Percentiles rank a stretch among this genome's conserved stretches.
Conservation (phyloP, 2,329 filamentous ascomycete genomes). For the Emmonsiellopsis sp. region DNA sequence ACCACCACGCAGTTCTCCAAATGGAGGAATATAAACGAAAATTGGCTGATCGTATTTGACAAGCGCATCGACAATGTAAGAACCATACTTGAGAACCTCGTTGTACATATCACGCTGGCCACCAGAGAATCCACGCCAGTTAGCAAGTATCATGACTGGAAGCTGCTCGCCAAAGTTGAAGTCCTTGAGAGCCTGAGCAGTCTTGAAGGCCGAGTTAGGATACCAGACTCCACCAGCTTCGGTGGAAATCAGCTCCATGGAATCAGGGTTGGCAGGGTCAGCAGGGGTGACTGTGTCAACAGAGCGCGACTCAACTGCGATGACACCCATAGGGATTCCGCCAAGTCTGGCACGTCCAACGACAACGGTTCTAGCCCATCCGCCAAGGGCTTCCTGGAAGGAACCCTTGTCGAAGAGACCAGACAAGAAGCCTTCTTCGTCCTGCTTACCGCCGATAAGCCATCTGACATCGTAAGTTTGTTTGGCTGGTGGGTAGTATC, state of each 20-base stretch:
- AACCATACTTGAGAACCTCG: constrained; percentile 98
- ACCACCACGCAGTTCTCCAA: constrained; percentile 92
- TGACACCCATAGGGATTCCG: constrained; percentile 97
- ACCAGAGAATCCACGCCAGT: constrained; percentile 99
- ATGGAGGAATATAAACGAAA: constrained; percentile 97
- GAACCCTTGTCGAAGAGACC: constrained; percentile 96
- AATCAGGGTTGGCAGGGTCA: constrained; percentile 96
- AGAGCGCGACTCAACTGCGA: constrained; percentile 88
- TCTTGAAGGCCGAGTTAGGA: constrained; percentile 99
- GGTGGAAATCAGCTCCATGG: constrained; percentile 86
- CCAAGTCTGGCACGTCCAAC: constrained; percentile 92
- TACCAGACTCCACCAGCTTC: constrained; percentile 99
- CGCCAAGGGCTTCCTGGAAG: constrained; percentile 91
- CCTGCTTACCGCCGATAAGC: constrained; percentile 81
- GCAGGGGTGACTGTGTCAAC: constrained; percentile 96
- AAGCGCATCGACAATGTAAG: constrained; percentile 95
- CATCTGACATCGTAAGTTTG: constrained; percentile 87
- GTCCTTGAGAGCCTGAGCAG: constrained; percentile 94
- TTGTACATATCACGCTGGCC: constrained; percentile 99
- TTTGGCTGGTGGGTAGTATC: constrained; percentile 70
- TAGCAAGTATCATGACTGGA: constrained; percentile 96
- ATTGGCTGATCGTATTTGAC: constrained; percentile 98
- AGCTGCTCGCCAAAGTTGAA: constrained; percentile 99
- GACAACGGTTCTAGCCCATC: constrained; percentile 95
- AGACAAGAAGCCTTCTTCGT: constrained; percentile 68